Conservation (phyloP, 306 rosid species). For the Astragalus glycyphyllos region DNA sequence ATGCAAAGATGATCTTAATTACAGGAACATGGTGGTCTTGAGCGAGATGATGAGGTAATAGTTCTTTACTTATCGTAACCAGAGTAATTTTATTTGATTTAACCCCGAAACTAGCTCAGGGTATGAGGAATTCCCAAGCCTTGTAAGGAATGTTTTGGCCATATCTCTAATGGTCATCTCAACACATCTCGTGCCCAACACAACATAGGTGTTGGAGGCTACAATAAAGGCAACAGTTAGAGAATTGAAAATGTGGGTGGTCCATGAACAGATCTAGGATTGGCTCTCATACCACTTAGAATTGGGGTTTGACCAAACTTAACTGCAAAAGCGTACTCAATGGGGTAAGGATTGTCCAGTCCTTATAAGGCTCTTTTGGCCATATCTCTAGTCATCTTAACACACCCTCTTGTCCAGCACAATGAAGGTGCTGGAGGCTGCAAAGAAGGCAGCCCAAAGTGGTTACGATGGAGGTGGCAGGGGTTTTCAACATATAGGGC, state of each 20-base stretch:
- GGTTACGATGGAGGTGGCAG: neutral
- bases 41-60: constrained; percentile 90
- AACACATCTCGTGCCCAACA: neutral
- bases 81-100: constrained; percentile 33
- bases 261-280: neutral
- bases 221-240: neutral
- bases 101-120: constrained; percentile 7
- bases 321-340: neutral
- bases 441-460: neutral
- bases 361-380: neutral
- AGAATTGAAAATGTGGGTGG: neutral
- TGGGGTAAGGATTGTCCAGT: neutral
- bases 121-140: neutral
- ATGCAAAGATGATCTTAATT: constrained; percentile 42
- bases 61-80: constrained; percentile 30
- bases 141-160: neutral
- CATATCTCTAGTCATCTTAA: neutral
- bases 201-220: too few species aligned
- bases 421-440: neutral
- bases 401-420: neutral
- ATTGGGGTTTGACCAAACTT: neutral
- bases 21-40: constrained; percentile 76
- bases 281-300: neutral
- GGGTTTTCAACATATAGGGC: neutral
- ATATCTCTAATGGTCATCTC: neutral